Evolutionary conservation across 202 grass and related monocot species (phyloP).

Genomic region (Panicum hallii): DNA sequence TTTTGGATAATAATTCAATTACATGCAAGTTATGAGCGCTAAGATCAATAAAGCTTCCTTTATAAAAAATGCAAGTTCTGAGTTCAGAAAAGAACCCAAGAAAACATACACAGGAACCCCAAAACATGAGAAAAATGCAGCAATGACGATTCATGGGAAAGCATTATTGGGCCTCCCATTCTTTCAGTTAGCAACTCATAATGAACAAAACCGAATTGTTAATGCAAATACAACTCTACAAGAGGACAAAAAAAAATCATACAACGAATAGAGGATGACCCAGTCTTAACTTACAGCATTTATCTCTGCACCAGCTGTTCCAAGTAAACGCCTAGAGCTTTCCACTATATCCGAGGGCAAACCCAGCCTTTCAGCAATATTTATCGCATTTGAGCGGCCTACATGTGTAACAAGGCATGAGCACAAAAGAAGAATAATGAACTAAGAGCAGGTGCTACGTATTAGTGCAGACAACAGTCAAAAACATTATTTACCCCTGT

Average conservation of each 20-base stretch:
- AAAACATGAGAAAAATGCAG: slow-evolving; percentile 20
- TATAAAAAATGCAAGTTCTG: not conserved
- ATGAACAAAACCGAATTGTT: not conserved
- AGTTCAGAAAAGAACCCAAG: slow-evolving; percentile 35
- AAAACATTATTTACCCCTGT: not conserved
- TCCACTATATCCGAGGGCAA: slow-evolving; percentile 59
- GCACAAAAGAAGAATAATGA: slow-evolving; percentile 31
- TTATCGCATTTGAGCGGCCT: slow-evolving; percentile 88
- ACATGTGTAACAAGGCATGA: slow-evolving; percentile 41
- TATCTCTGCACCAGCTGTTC: slow-evolving; percentile 77
- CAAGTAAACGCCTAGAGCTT: slow-evolving; percentile 57
- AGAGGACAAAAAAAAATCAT: not conserved
- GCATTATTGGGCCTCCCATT: not conserved
- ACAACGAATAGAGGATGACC: slow-evolving; percentile 32
- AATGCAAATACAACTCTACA: not conserved
- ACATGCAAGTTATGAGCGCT: not conserved
- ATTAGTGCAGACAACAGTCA: slow-evolving; percentile 29
- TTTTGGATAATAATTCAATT: slow-evolving; percentile 29
- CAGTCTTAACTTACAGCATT: slow-evolving; percentile 56
- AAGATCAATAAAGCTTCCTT: not conserved
- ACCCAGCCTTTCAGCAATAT: slow-evolving; percentile 77
- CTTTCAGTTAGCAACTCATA: slow-evolving; percentile 30
- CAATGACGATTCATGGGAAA: not conserved
- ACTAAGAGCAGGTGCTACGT: slow-evolving; percentile 18
- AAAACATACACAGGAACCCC: slow-evolving; percentile 28